Evolutionary conservation across 345 rosid species (phyloP), one percentile per base, ranked within the genome.

Genomic region (Clarkia xantiana): DNA sequence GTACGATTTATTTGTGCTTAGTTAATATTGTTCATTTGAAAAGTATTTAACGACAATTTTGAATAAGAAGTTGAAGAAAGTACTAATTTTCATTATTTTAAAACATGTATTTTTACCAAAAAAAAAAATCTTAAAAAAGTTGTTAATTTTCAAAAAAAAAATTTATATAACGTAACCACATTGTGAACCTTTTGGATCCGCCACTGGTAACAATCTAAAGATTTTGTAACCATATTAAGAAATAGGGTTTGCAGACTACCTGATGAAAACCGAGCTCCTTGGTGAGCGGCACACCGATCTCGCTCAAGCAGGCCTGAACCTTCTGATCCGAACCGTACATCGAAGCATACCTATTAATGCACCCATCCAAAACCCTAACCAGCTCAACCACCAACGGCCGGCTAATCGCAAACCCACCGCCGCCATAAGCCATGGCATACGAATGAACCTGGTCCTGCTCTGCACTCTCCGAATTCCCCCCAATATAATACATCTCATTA

Each of bases 251-350:
- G 3, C 29, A 10, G n/a, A n/a, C 16, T 50, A 90, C 95, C 95
- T 90, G 95, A 57, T 90, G 97, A 47, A 90, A 90, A 49, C 97
- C 95, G 11, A 57, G 79, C 59, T 90, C 97, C 62, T 66, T 77
- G 58, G 94, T 86, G 14, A 77, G 1, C 1, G 95, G 84, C 41
- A 90, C 74, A 0, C 95, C 97, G 60, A 90, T 81, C 57, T 79
- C 95, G 47, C 78, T 76, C 18, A 86, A 41, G 67, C 97, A 90
- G 51, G 70, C 94, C 44, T 77, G 82, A 45, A 90, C 58, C 67
- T 76, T 86, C 71, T 83, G 91, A 60, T 86, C 95, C 12, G 97
- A 86, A 0, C 94, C 97, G 18, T 90, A 90, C 55, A 81, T 72
- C 3, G 63, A 58, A 0, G 79, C 70, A 58, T 83, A 90, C 8